Base-by-base conservation (phyloP, 441 rosid genomes). In the Gossypium armourianum region DNA sequence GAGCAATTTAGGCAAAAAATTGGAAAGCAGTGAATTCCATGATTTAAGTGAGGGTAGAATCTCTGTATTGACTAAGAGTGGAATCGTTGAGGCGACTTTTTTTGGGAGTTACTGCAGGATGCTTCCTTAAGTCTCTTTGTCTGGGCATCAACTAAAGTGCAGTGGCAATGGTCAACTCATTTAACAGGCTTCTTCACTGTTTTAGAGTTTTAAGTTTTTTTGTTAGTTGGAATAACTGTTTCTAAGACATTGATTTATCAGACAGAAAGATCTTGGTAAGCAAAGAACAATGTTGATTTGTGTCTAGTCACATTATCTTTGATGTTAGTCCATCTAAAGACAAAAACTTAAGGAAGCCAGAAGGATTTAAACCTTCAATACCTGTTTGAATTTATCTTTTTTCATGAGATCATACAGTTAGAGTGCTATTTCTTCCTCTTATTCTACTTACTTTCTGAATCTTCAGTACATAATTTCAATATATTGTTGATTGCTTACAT, bases 361-460 rank as follows among this genome's bases (percentile, higher is more conserved):
- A 64, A 64, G 69, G n/a, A 64, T 24, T 21, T 45, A 64, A 64
- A 64, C 69, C 69, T 45, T 45, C 36, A 45, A 21, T 64, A 21
- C 36, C 54, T 64, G 28, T 45, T 45, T 24, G 29, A 61, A 40
- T 13, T 20, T 64, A 10, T 64, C 49, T 28, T 43, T 43, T 63
- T 43, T 63, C 54, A 1, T 20, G n/a, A 43, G 19, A 43, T 45
- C 68, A 45, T 43, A 64, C 55, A 45, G n/a, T 21, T 64, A 9
- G 55, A 64, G 43, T 15, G 43, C 63, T 26, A n/a, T 28, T 59
- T 59, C 40, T 26, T 24, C 63, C 63, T 59, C 43, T 58, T 58
- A n/a, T 58, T n/a, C 63, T 58, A 58, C 43, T 58, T 58, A 15
- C 69, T 64, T 40, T 64, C n/a, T 20, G 69, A 64, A 64, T 45